These are phyloP conservation scores for Pisolithus tinctorius DNA, from an alignment of 768 basidiomycete species.

Conservation along the genomic window DNA sequence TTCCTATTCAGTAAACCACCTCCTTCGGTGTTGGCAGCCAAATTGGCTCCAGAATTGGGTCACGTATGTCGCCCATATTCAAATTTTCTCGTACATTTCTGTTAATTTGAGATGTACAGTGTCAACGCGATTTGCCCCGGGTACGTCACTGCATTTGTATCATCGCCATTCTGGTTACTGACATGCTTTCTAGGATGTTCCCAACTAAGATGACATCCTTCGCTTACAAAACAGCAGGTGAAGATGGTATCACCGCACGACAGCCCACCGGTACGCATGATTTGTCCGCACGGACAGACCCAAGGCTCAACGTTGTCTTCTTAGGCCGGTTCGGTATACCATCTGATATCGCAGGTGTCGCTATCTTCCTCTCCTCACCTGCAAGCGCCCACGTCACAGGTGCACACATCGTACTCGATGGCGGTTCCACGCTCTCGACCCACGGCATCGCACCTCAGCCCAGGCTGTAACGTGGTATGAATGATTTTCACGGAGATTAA, in stretches of 20 bases:
- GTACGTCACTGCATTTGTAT: slow-evolving; percentile 29
- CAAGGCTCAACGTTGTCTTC: neutral
- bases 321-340: slow-evolving; percentile 60
- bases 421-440: slow-evolving; percentile 35
- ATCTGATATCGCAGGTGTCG: slow-evolving; percentile 65
- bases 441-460: slow-evolving; percentile 18
- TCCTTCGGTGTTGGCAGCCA: slow-evolving; percentile 63
- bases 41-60: slow-evolving; percentile 51
- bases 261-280: slow-evolving; percentile 59
- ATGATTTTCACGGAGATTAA: too few relatives aligned
- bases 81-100: neutral
- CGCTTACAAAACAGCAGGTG: slow-evolving; percentile 50
- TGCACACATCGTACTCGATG: slow-evolving; percentile 65
- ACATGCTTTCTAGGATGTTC: slow-evolving; percentile 44
- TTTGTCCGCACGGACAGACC: neutral
- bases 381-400: slow-evolving; percentile 74
- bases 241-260: slow-evolving; percentile 39
- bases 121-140: slow-evolving; percentile 84
- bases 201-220: slow-evolving; percentile 83
- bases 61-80: slow-evolving; percentile 43
- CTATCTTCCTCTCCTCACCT: slow-evolving; percentile 62
- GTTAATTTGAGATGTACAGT: slow-evolving; percentile 28
- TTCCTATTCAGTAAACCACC: slow-evolving; percentile 57
- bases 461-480: slow-evolving; percentile 15
- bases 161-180: neutral